Conservation (phyloP, 495 filamentous ascomycete genomes). For the Aspergillus incahuasiensis region DNA sequence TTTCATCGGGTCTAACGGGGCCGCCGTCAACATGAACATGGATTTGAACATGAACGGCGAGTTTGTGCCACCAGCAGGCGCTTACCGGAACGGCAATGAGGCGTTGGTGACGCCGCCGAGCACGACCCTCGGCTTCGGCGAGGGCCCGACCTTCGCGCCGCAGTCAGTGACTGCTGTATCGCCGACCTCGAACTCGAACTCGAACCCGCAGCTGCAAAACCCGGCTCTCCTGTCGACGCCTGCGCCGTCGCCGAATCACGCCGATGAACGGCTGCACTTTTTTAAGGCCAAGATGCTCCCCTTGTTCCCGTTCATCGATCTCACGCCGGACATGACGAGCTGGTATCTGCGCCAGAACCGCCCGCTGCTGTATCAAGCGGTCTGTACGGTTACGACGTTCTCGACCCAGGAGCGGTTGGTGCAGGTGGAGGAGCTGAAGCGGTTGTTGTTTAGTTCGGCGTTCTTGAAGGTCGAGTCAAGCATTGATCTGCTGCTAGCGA, state of each 20-base stretch:
- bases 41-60: background rate
- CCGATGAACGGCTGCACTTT: constrained; percentile 30
- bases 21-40: constrained; percentile 7
- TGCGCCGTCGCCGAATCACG: constrained; percentile 22
- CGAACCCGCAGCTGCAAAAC: too few species aligned
- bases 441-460: constrained; percentile 19
- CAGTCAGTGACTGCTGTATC: background rate
- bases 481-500: constrained; percentile 26
- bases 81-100: background rate
- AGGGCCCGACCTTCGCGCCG: background rate
- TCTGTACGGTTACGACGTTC: constrained; percentile 21
- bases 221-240: background rate
- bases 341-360: constrained; percentile 22
- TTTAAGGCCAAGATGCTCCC: constrained; percentile 40
- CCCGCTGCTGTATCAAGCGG: constrained; percentile 24
- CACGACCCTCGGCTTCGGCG: background rate
- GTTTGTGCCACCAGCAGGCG: background rate
- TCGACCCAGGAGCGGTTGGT: constrained; percentile 21
- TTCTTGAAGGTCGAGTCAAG: constrained; percentile 22
- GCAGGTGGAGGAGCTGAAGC: constrained; percentile 23
- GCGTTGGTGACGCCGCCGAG: background rate
- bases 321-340: constrained; percentile 17
- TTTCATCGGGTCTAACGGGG: constrained; percentile 7
- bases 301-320: constrained; percentile 38
- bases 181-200: background rate